phyloP scores from a whole-genome alignment of 495 filamentous ascomycete genomes.

The Echria macrotheca region DNA sequence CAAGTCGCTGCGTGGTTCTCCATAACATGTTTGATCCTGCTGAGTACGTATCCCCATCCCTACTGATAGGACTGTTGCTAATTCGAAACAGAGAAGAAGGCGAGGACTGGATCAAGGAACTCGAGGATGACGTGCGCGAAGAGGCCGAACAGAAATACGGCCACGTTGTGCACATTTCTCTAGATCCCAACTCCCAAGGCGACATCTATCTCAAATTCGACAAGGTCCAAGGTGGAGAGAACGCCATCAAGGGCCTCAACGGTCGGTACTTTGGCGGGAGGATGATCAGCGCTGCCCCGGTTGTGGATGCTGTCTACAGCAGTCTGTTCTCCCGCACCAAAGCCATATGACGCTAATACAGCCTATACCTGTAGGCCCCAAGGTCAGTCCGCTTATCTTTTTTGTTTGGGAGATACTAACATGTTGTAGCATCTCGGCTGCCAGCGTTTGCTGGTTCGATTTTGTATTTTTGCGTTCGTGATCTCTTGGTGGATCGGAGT shows the following conservation, averaged over 20 bases:
- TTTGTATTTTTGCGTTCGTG: no score
- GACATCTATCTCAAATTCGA: constrained; percentile 99
- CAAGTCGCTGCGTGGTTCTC: constrained; percentile 88
- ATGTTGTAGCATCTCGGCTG: no score
- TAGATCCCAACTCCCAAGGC: constrained; percentile 89
- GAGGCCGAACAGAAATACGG: constrained; percentile 97
- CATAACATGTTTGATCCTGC: constrained; percentile 91
- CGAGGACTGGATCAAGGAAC: constrained; percentile 82
- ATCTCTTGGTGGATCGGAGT: no score
- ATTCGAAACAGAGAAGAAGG: constrained; percentile 69
- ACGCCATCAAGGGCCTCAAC: constrained; percentile 95
- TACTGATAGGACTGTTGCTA: constrained; percentile 29
- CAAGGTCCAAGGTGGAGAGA: constrained; percentile 87
- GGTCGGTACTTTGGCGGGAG: constrained; percentile 89
- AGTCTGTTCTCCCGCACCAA: constrained; percentile 88
- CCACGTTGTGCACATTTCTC: constrained; percentile 92
- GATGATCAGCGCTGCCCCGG: constrained; percentile 86
- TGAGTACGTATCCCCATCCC: constrained; percentile 59
- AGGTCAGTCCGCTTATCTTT: no score
- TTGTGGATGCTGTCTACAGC: constrained; percentile 98
- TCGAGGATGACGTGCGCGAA: constrained; percentile 87
- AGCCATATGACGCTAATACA: constrained; percentile 60
- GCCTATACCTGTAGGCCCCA: no score
- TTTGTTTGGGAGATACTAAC: no score
- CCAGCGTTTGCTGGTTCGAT: no score